A percentile compares a stretch with the other conserved stretches of the same genome.
Conservation (phyloP, 176 grass and related monocot genomes). For the Eleusine coracana region DNA sequence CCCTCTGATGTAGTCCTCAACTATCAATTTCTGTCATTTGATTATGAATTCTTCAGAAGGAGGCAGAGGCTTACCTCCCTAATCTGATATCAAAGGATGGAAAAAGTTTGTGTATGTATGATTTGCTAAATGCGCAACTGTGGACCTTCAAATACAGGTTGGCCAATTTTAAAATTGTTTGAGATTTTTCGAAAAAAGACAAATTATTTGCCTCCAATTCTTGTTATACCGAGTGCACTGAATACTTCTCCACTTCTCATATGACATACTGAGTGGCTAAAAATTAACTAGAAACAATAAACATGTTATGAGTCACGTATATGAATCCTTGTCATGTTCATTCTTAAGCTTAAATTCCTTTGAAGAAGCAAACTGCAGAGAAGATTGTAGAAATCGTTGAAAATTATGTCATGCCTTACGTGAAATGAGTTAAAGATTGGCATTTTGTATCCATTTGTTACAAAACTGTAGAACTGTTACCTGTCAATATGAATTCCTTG, state of each 20-base stretch:
- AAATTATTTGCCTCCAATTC: neutral
- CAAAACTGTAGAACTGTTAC: constrained; percentile 7
- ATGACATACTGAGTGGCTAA: neutral
- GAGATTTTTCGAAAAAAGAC: neutral
- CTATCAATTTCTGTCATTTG: constrained; percentile 9
- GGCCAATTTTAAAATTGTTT: neutral
- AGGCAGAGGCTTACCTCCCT: constrained; percentile 79
- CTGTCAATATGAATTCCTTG: neutral
- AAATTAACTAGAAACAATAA: neutral
- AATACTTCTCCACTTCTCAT: neutral
- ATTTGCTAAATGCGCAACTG: constrained; percentile 64
- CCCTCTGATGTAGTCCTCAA: neutral
- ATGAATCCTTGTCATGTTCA: constrained; percentile 4
- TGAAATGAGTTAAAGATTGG: neutral
- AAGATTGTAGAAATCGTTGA: neutral
- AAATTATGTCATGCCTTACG: neutral
- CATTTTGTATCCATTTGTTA: neutral
- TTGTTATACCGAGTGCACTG: neutral
- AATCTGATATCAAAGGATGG: constrained; percentile 71
- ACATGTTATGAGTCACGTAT: neutral
- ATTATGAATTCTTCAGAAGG: constrained; percentile 63
- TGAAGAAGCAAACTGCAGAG: constrained; percentile 29
- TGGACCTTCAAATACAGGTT: constrained; percentile 98
- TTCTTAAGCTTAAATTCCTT: neutral
- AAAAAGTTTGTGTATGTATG: constrained; percentile 71